Evolutionary conservation across 225 moss, liverwort and hornwort genomes (phyloP).

Genomic region (Physcomitrium patens): DNA sequence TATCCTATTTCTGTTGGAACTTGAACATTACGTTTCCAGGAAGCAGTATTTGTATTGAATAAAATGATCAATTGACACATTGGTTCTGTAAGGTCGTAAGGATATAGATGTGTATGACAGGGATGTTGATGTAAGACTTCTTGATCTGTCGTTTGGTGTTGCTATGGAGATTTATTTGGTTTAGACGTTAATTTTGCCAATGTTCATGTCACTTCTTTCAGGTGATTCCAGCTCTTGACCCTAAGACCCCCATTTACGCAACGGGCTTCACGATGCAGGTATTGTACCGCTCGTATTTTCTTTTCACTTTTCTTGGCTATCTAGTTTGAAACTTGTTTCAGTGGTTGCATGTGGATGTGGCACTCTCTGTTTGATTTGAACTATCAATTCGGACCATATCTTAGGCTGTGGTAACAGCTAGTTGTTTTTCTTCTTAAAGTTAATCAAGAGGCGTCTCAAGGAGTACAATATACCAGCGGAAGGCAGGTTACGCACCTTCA

Average conservation of each 20-base stretch:
- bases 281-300: neutral
- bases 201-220: conserved; percentile 31
- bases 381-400: neutral
- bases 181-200: neutral
- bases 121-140: too few relatives aligned
- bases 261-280: conserved; percentile 99
- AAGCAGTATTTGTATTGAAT: too few relatives aligned
- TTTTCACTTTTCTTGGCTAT: neutral
- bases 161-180: conserved; percentile 4
- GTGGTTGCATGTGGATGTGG: neutral
- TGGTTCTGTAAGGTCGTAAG: neutral
- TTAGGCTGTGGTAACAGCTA: conserved; percentile 13
- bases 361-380: conserved; percentile 7
- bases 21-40: too few relatives aligned
- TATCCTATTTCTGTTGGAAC: too few relatives aligned
- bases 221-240: conserved; percentile 96
- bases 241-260: conserved; percentile 93
- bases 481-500: conserved; percentile 78
- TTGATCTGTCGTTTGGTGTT: neutral
- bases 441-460: conserved; percentile 88
- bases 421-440: conserved; percentile 41
- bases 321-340: conserved; percentile 13
- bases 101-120: too few relatives aligned
- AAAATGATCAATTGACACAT: too few relatives aligned
- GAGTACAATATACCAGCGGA: conserved; percentile 87